Evolutionary conservation across 2,329 filamentous ascomycete genomes (phyloP).

Genomic region (Ophiostoma triangulosporum): DNA sequence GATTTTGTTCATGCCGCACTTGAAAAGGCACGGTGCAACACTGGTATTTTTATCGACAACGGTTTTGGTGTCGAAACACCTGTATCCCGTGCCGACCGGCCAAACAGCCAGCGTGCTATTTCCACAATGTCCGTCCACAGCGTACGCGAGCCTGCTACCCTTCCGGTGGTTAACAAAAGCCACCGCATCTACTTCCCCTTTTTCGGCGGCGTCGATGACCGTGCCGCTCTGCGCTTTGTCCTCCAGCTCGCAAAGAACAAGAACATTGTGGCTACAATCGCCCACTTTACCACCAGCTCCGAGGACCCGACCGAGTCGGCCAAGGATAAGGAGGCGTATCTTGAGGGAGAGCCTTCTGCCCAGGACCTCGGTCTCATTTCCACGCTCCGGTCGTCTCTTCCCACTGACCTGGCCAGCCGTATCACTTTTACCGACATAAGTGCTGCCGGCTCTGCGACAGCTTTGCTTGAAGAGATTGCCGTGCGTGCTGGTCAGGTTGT

Average conservation of each 20-base stretch:
- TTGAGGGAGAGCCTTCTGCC: constrained; percentile 20
- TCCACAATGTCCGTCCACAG: constrained; percentile 48
- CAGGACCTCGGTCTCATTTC: constrained; percentile 24
- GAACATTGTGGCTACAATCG: constrained; percentile 64
- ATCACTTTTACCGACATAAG: constrained; percentile 37
- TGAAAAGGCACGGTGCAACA: constrained; percentile 47
- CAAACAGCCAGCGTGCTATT: constrained; percentile 31
- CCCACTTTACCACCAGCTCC: constrained; percentile 34
- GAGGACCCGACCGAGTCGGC: background rate
- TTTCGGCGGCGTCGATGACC: constrained; percentile 73
- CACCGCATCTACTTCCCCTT: constrained; percentile 84
- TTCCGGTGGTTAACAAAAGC: constrained; percentile 50
- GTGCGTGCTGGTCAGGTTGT: constrained; percentile 44
- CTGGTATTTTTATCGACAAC: constrained; percentile 69
- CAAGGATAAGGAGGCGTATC: constrained; percentile 11
- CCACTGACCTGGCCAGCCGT: constrained; percentile 21
- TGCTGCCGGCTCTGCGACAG: constrained; percentile 22
- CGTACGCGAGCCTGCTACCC: constrained; percentile 39
- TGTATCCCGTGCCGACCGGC: constrained; percentile 20
- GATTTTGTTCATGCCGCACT: constrained; percentile 61
- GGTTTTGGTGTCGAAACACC: constrained; percentile 25
- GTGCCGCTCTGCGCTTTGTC: constrained; percentile 63
- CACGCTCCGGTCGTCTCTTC: constrained; percentile 21
- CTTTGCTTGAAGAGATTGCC: constrained; percentile 31
- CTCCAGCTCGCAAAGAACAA: constrained; percentile 72